Percentiles rank a stretch among this genome's conserved stretches.
phyloP scores from a whole-genome alignment of 2,329 filamentous ascomycete species.

The Hymenoscyphus fraxineus region DNA sequence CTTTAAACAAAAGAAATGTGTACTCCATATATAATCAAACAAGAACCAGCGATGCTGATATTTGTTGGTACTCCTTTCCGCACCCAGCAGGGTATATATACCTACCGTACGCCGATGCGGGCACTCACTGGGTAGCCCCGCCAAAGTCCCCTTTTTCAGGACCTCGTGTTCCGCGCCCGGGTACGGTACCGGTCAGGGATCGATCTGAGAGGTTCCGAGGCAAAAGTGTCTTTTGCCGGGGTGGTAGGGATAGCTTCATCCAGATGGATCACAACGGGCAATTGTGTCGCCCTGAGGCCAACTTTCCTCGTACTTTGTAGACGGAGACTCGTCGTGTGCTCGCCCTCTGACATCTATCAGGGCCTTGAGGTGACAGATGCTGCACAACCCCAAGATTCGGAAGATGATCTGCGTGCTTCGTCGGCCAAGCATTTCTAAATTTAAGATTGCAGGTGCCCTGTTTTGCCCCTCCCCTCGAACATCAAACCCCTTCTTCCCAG shows the following conservation, averaged over 20 bases:
- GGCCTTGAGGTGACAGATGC: neutral
- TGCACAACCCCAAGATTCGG: constrained; percentile 15
- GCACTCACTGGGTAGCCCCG: neutral
- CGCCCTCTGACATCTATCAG: neutral
- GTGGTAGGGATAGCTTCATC: neutral
- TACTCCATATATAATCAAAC: too few species aligned
- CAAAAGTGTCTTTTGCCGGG: neutral
- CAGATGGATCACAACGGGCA: neutral
- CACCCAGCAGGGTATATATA: neutral
- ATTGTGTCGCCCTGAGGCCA: neutral
- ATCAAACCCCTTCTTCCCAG: neutral
- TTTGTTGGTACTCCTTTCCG: neutral
- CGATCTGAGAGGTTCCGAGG: neutral
- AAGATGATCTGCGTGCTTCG: constrained; percentile 13
- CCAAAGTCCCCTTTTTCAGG: neutral
- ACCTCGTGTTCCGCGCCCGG: neutral
- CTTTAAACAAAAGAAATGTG: too few species aligned
- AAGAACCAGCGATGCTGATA: neutral
- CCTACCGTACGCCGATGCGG: neutral
- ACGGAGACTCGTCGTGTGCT: neutral
- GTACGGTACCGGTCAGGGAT: neutral
- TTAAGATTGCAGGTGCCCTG: constrained; percentile 12
- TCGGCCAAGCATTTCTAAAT: constrained; percentile 13
- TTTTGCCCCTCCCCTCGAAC: neutral
- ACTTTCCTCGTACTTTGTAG: neutral